Conservation (phyloP, 1,139 yeast species). For the Pneumocystis wakefieldiae region DNA sequence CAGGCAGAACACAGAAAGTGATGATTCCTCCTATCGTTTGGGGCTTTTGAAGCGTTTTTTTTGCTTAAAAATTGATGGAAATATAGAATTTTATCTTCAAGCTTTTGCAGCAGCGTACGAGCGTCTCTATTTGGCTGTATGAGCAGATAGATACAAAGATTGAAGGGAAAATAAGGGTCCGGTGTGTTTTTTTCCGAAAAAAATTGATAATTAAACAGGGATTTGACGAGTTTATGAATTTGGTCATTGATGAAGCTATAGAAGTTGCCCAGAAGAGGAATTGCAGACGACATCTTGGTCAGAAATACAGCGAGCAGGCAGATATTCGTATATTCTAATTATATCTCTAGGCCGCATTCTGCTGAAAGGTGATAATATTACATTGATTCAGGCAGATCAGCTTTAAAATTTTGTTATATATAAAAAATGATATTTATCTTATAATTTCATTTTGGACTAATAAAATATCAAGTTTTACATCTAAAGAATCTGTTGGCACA, state of each 20-base stretch:
- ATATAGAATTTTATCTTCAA: conserved; percentile 57
- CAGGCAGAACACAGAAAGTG: conserved; percentile 12
- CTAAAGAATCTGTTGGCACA: conserved; percentile 59
- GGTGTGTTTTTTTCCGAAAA: conserved; percentile 6
- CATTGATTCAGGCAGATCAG: conserved; percentile 41
- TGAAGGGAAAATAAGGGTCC: conserved; percentile 53
- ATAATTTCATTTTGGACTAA: conserved; percentile 26
- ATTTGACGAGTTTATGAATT: conserved; percentile 94
- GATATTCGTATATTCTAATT: not conserved
- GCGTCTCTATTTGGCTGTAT: conserved; percentile 73
- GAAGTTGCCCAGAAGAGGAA: conserved; percentile 41
- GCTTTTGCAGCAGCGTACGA: conserved; percentile 65
- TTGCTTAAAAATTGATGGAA: not conserved
- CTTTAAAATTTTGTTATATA: not conserved
- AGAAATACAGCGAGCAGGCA: conserved; percentile 6
- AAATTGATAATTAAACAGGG: conserved; percentile 32
- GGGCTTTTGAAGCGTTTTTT: not conserved
- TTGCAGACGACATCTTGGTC: conserved; percentile 32
- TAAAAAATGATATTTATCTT: not conserved
- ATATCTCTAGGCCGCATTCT: conserved; percentile 35
- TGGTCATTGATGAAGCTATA: conserved; percentile 79
- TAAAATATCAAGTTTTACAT: conserved; percentile 47
- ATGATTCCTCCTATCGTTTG: conserved; percentile 13
- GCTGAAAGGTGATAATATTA: conserved; percentile 86
- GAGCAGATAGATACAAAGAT: conserved; percentile 69